A percentile compares a stretch with the other conserved stretches of the same genome.
Conservation (phyloP, 768 basidiomycete genomes). For the Xerocomus spinulosus region DNA sequence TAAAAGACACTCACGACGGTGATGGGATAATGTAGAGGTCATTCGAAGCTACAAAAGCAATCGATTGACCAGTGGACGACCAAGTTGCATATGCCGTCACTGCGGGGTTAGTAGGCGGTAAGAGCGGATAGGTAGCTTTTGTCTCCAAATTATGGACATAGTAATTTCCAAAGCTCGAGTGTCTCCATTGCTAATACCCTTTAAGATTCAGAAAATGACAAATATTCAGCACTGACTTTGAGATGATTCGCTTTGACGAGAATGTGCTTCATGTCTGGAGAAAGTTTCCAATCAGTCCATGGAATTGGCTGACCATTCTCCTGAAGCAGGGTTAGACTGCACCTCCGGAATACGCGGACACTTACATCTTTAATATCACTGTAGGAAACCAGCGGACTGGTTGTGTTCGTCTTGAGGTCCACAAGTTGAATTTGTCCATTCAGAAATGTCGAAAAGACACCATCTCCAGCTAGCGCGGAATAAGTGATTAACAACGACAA, state of each 20-base stretch:
- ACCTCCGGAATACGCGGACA: not conserved
- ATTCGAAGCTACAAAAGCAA: conserved; percentile 83
- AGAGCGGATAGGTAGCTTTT: conserved; percentile 65
- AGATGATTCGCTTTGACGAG: conserved; percentile 69
- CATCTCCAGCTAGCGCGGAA: conserved; percentile 75
- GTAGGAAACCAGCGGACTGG: conserved; percentile 53
- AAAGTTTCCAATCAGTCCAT: conserved; percentile 72
- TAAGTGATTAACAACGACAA: conserved; percentile 2
- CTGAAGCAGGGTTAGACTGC: conserved; percentile 33
- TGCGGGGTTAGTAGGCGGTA: conserved; percentile 64
- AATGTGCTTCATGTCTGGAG: conserved; percentile 87
- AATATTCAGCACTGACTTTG: conserved; percentile 47
- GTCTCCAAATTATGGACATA: conserved; percentile 80
- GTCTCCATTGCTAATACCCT: conserved; percentile 81
- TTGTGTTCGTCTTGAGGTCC: conserved; percentile 72
- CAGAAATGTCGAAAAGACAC: conserved; percentile 70
- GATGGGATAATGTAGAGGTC: conserved; percentile 83
- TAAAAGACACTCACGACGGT: conserved; percentile 46
- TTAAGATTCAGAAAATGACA: conserved; percentile 9
- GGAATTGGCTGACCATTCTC: conserved; percentile 47
- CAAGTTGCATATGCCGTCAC: conserved; percentile 77
- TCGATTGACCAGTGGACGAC: conserved; percentile 76
- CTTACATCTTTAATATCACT: conserved; percentile 64
- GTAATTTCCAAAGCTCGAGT: conserved; percentile 87
- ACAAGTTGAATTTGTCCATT: conserved; percentile 71